A percentile compares a stretch with the other conserved stretches of the same genome.
These are phyloP conservation scores for Xerocomus spinulosus DNA, from an alignment of 768 basidiomycete genomes.

Conservation along the genomic window DNA sequence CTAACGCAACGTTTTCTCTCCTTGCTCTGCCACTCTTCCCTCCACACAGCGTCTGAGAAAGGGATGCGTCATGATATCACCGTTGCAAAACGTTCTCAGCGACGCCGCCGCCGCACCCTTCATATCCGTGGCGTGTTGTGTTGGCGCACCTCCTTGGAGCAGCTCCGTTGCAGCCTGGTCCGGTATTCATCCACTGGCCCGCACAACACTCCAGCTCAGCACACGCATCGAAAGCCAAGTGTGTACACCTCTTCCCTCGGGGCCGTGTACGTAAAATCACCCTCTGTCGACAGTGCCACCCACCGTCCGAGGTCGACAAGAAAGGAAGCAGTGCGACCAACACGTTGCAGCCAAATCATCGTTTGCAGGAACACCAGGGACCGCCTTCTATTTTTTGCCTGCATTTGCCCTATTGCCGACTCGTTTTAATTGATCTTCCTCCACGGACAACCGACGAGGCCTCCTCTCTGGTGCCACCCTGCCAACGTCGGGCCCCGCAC, in stretches of 20 bases:
- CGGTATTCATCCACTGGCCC: background rate
- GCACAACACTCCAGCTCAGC: too few species aligned
- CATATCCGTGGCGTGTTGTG: slow-evolving; percentile 9
- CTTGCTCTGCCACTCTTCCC: background rate
- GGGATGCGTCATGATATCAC: slow-evolving; percentile 6
- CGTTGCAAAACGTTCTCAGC: background rate
- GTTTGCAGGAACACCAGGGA: slow-evolving; percentile 4
- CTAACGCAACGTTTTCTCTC: slow-evolving; percentile 7
- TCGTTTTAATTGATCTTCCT: slow-evolving; percentile 1
- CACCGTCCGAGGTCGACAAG: slow-evolving; percentile 11
- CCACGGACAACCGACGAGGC: slow-evolving; percentile 5
- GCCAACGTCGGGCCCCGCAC: background rate
- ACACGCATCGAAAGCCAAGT: too few species aligned
- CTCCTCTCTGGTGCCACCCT: background rate
- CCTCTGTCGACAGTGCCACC: background rate
- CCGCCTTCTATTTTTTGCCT: background rate
- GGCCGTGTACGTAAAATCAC: slow-evolving; percentile 6
- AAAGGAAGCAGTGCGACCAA: slow-evolving; percentile 13
- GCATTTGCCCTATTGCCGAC: background rate
- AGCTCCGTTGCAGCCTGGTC: background rate
- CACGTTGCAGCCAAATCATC: slow-evolving; percentile 18
- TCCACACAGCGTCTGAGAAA: too few species aligned
- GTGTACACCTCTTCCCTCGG: slow-evolving; percentile 9
- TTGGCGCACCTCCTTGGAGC: background rate
- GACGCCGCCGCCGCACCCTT: slow-evolving; percentile 6